Conservation (phyloP, 306 rosid genomes). For the Gleditsia sinensis region DNA sequence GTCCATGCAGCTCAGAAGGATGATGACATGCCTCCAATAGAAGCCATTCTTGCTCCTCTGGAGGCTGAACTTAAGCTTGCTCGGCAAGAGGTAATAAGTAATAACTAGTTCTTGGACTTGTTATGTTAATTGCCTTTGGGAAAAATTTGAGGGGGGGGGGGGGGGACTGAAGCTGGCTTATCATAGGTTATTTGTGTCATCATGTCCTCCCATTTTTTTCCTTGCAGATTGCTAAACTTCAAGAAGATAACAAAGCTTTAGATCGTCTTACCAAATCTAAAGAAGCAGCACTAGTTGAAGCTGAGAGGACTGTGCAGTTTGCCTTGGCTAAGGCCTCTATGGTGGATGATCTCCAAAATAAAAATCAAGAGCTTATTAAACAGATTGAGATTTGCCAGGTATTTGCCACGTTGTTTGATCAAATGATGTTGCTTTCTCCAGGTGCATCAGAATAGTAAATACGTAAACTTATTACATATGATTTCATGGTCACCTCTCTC, state of each 20-base stretch:
- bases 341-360: slow-evolving; percentile 99
- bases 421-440: slow-evolving; percentile 2
- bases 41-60: slow-evolving; percentile 97
- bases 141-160: slow-evolving; percentile 23
- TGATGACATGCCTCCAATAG: slow-evolving; percentile 99
- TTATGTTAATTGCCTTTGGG: slow-evolving; percentile 2
- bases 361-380: slow-evolving; percentile 95
- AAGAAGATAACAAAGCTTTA: slow-evolving; percentile 95
- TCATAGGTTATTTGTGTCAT: slow-evolving; percentile 26
- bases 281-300: slow-evolving; percentile 97
- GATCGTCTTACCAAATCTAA: slow-evolving; percentile 98
- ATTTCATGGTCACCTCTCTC: slow-evolving; percentile 33
- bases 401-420: slow-evolving; percentile 30
- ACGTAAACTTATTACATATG: slow-evolving; percentile 10
- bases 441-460: neutral
- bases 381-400: slow-evolving; percentile 99
- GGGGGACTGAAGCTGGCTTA: slow-evolving; percentile 8
- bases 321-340: slow-evolving; percentile 99
- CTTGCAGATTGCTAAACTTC: slow-evolving; percentile 93
- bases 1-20: slow-evolving; percentile 99
- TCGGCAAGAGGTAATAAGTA: slow-evolving; percentile 89
- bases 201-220: slow-evolving; percentile 35
- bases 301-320: slow-evolving; percentile 94
- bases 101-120: slow-evolving; percentile 20
- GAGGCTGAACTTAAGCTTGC: slow-evolving; percentile 99